Evolutionary conservation across 208 protist species (phyloP).

Genomic region (Trypanosoma congolense): DNA sequence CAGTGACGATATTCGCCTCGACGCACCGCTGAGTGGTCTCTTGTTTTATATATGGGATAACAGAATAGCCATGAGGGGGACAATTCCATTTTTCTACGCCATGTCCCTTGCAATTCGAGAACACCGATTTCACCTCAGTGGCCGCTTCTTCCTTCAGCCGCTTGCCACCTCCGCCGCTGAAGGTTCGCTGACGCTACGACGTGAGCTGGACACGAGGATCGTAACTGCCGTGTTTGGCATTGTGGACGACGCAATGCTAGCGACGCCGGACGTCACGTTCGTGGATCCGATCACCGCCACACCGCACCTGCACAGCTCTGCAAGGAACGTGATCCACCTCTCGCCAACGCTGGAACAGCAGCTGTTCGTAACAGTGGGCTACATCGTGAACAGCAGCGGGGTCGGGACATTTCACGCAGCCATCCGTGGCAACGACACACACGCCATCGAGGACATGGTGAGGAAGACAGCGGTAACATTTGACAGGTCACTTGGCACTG

Average conservation of each 20-base stretch:
- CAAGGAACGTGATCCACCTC: neutral
- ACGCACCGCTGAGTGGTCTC: neutral
- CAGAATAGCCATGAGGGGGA: neutral
- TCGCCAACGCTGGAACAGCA: slow-evolving; percentile 10
- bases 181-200: neutral
- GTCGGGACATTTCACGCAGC: neutral
- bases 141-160: neutral
- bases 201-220: neutral
- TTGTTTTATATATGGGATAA: neutral
- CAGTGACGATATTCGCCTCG: neutral
- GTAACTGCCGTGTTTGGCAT: slow-evolving; percentile 1
- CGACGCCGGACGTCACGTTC: neutral
- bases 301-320: neutral
- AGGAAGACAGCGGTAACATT: slow-evolving; percentile 2
- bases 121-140: neutral
- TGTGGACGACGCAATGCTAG: neutral
- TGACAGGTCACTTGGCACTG: slow-evolving; percentile 6
- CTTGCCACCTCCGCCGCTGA: neutral
- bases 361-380: slow-evolving; percentile 1
- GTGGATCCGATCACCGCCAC: neutral
- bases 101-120: neutral
- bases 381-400: neutral
- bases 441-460: slow-evolving; percentile 1
- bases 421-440: neutral
- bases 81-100: neutral